These are phyloP conservation scores for Backusella morwellensis DNA, from an alignment of 192 early-diverging fungal species.

Conservation along the genomic window DNA sequence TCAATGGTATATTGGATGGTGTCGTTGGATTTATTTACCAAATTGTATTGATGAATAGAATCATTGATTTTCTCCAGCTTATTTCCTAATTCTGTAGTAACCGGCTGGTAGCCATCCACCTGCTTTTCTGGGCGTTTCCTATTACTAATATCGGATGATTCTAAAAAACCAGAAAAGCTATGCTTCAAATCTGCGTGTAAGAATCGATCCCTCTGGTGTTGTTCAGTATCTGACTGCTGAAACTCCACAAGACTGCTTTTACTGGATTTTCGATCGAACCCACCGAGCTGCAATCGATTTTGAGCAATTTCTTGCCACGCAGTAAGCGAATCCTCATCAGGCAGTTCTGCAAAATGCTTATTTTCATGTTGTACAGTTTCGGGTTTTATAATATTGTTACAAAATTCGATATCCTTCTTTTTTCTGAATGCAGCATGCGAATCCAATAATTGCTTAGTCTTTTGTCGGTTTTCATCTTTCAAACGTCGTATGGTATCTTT, in stretches of 20 bases:
- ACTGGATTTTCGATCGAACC: not conserved
- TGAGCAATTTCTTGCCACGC: not conserved
- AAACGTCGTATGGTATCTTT: not conserved
- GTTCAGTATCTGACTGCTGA: not conserved
- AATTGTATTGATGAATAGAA: not conserved
- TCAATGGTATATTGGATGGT: not conserved
- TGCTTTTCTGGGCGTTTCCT: not conserved
- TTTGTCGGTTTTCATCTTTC: not conserved
- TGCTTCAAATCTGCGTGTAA: not conserved
- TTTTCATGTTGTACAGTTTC: not conserved
- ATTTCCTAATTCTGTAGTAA: not conserved
- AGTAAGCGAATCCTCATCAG: not conserved
- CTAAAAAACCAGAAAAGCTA: not conserved
- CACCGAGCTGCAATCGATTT: not conserved
- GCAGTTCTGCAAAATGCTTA: not conserved
- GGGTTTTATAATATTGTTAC: not conserved
- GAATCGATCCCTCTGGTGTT: not conserved
- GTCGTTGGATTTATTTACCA: not conserved
- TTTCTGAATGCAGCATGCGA: not conserved
- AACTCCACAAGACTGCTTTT: not conserved
- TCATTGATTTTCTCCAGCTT: not conserved
- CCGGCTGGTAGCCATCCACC: not conserved
- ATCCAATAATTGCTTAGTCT: not conserved
- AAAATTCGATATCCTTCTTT: not conserved
- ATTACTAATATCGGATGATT: not conserved